Evolutionary conservation across 805 yeast species (phyloP).

Genomic region (Pichia californica): DNA sequence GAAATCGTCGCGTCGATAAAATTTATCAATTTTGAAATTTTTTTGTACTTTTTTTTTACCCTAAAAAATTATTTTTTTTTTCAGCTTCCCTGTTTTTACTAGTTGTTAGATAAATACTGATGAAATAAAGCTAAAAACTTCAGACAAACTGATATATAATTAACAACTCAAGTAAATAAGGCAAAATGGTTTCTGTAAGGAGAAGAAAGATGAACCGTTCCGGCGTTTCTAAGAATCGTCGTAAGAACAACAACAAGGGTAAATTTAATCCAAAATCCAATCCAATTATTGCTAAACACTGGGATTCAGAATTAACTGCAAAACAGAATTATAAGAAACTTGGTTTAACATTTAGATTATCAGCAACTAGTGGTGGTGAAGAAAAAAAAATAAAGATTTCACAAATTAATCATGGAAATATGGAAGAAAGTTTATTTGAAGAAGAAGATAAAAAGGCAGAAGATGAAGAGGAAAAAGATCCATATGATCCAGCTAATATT

Average conservation of each 20-base stretch:
- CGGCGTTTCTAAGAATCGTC: constrained; percentile 60
- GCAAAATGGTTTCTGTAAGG: constrained; percentile 51
- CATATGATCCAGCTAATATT: constrained; percentile 52
- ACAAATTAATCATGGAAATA: constrained; percentile 18
- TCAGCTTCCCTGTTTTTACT: no score
- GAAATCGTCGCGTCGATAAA: no score
- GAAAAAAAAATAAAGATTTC: constrained; percentile 48
- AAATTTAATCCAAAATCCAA: constrained; percentile 61
- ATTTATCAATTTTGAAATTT: no score
- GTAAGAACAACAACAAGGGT: constrained; percentile 67
- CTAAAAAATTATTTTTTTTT: no score
- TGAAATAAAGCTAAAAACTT: no score
- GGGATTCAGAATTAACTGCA: constrained; percentile 81
- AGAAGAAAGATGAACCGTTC: constrained; percentile 78
- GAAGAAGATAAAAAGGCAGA: constrained; percentile 30
- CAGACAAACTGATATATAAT: not conserved
- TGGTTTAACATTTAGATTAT: constrained; percentile 67
- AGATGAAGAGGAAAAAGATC: constrained; percentile 30
- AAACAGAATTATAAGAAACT: constrained; percentile 80
- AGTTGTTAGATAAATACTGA: no score
- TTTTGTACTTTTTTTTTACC: no score
- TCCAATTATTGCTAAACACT: constrained; percentile 79
- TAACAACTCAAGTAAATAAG: not conserved
- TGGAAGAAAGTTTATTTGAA: constrained; percentile 21
- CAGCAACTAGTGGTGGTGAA: constrained; percentile 72